phyloP scores from a whole-genome alignment of 164 flowering plant species.

The Magnolia changhungtana region DNA sequence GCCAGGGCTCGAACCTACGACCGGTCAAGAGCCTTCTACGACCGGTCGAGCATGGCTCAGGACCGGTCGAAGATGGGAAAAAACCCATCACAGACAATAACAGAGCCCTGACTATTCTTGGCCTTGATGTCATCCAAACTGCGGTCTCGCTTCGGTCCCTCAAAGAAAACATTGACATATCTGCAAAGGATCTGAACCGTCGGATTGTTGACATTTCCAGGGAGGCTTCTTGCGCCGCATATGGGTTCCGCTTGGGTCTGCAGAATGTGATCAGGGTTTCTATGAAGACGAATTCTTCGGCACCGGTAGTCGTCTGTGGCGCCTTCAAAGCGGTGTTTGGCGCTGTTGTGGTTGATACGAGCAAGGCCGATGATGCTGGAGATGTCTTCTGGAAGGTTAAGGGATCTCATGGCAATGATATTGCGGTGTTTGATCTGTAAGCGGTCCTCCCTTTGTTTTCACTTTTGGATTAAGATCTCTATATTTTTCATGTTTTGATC shows the following conservation, averaged over 20 bases:
- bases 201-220: slow-evolving; percentile 35
- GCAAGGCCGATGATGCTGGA: slow-evolving; percentile 53
- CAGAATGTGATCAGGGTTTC: slow-evolving; percentile 68
- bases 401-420: neutral
- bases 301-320: slow-evolving; percentile 56
- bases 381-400: slow-evolving; percentile 38
- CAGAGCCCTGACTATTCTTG: slow-evolving; percentile 55
- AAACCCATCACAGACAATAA: slow-evolving; percentile 36
- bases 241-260: slow-evolving; percentile 52
- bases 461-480: no score
- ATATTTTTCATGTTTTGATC: no score
- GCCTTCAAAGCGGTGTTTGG: slow-evolving; percentile 74
- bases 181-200: slow-evolving; percentile 44
- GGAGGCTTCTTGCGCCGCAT: slow-evolving; percentile 49
- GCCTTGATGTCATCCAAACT: slow-evolving; percentile 43
- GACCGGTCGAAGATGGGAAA: no score
- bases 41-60: no score
- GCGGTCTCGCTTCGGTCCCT: slow-evolving; percentile 38
- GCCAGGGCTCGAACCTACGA: no score
- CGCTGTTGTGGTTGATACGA: slow-evolving; percentile 64
- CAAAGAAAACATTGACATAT: slow-evolving; percentile 37
- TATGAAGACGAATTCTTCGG: slow-evolving; percentile 42
- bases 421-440: neutral
- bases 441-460: neutral
- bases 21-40: no score